phyloP scores from a whole-genome alignment of 192 early-diverging fungal species.

The Dissophora globulifera region DNA sequence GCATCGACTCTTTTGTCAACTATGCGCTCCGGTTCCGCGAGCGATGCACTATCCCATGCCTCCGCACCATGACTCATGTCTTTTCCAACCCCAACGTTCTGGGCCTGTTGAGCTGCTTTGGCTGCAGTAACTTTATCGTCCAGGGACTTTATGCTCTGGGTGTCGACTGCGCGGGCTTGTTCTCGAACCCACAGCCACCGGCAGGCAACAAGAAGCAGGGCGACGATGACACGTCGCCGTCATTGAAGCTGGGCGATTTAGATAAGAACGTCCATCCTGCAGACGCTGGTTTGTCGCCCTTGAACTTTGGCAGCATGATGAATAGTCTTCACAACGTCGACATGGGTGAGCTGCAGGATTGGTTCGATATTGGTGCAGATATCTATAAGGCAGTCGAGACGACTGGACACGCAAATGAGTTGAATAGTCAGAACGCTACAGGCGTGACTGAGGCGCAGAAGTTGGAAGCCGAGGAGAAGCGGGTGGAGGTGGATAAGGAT shows the following conservation, averaged over 20 bases:
- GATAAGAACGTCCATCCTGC: constrained; percentile 2
- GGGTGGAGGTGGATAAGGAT: neutral
- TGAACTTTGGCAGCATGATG: constrained; percentile 13
- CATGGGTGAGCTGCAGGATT: constrained; percentile 14
- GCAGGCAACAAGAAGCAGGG: neutral
- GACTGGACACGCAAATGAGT: neutral
- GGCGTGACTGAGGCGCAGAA: neutral
- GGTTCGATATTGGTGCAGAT: constrained; percentile 18
- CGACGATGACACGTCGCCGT: neutral
- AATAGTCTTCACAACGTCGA: constrained; percentile 4
- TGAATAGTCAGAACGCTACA: neutral
- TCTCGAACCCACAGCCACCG: neutral
- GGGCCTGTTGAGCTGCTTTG: constrained; percentile 20
- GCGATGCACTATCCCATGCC: constrained; percentile 22
- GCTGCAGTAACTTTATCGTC: constrained; percentile 24
- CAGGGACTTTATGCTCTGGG: constrained; percentile 15
- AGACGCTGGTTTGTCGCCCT: constrained; percentile 1
- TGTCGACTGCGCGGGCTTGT: constrained; percentile 15
- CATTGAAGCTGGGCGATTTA: neutral
- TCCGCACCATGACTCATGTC: constrained; percentile 11
- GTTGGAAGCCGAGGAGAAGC: neutral
- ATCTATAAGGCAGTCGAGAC: neutral
- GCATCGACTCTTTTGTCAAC: constrained; percentile 41
- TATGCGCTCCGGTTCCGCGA: constrained; percentile 34
- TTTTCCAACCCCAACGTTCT: constrained; percentile 1